Conservation (phyloP, 768 basidiomycete genomes). For the Stropharia rugosoannulata region DNA sequence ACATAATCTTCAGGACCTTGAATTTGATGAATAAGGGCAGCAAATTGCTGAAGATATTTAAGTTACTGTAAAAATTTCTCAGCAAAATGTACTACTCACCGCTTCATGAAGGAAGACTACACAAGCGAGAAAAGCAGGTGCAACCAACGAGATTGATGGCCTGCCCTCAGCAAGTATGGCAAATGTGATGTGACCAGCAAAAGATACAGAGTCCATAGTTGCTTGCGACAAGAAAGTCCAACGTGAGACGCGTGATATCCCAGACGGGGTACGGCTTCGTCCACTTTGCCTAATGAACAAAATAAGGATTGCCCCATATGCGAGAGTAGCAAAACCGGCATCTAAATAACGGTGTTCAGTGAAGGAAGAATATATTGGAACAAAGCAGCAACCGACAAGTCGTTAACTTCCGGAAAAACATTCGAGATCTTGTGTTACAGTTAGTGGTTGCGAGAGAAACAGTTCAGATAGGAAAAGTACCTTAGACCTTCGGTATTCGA, state of each 20-base stretch:
- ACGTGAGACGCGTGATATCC: constrained; percentile 74
- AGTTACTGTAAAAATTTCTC: neutral
- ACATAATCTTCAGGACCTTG: constrained; percentile 71
- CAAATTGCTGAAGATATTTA: constrained; percentile 65
- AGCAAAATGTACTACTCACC: constrained; percentile 38
- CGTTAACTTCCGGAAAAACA: constrained; percentile 75
- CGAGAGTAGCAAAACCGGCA: constrained; percentile 65
- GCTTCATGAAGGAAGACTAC: constrained; percentile 81
- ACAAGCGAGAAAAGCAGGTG: constrained; percentile 83
- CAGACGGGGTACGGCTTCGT: constrained; percentile 73
- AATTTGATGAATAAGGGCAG: constrained; percentile 75
- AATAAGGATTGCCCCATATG: constrained; percentile 65
- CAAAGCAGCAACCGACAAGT: constrained; percentile 42
- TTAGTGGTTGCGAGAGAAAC: neutral
- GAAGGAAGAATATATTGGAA: neutral
- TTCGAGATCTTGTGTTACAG: constrained; percentile 40
- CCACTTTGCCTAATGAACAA: constrained; percentile 76
- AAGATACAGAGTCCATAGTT: constrained; percentile 78
- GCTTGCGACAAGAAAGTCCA: constrained; percentile 84
- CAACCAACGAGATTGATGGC: constrained; percentile 77
- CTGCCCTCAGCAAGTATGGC: constrained; percentile 83
- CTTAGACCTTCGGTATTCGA: constrained; percentile 68
- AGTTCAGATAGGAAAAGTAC: constrained; percentile 30
- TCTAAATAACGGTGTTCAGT: constrained; percentile 41
- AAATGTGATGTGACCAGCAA: constrained; percentile 87